Percentiles rank a stretch among this genome's conserved stretches.
Evolutionary conservation across 73 alveolate species (phyloP).

Genomic region (Tetrahymena malaccensis): DNA sequence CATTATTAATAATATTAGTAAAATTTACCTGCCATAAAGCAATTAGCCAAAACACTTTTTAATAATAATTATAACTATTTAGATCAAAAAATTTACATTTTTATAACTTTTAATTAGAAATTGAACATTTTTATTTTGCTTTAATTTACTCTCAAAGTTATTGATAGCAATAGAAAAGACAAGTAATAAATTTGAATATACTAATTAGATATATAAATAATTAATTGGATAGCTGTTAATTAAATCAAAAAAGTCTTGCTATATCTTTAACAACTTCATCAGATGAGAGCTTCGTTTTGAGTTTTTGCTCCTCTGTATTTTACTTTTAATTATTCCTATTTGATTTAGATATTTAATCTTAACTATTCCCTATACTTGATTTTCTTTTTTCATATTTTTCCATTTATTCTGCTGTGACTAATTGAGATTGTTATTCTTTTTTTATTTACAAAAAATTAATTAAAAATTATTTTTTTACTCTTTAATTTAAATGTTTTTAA

Average conservation of each 20-base stretch:
- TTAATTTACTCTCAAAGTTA: no score
- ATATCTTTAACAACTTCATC: background rate
- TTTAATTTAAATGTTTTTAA: no score
- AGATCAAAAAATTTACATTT: no score
- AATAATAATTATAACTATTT: no score
- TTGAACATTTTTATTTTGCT: no score
- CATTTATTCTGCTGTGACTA: background rate
- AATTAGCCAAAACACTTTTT: no score
- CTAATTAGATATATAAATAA: background rate
- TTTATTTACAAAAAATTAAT: background rate
- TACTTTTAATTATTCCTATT: background rate
- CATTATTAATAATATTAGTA: no score
- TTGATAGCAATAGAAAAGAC: no score
- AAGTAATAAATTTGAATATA: no score
- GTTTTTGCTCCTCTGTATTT: background rate
- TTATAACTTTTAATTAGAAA: no score
- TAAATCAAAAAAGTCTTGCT: background rate
- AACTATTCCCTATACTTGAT: background rate
- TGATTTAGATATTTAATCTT: background rate
- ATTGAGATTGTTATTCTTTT: background rate
- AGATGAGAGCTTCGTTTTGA: background rate
- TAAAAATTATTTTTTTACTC: no score
- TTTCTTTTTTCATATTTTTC: background rate
- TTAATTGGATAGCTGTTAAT: background rate
- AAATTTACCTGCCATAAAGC: no score